Conservation (phyloP, 2,329 filamentous ascomycete genomes). For the Colletotrichum ledebouriae region DNA sequence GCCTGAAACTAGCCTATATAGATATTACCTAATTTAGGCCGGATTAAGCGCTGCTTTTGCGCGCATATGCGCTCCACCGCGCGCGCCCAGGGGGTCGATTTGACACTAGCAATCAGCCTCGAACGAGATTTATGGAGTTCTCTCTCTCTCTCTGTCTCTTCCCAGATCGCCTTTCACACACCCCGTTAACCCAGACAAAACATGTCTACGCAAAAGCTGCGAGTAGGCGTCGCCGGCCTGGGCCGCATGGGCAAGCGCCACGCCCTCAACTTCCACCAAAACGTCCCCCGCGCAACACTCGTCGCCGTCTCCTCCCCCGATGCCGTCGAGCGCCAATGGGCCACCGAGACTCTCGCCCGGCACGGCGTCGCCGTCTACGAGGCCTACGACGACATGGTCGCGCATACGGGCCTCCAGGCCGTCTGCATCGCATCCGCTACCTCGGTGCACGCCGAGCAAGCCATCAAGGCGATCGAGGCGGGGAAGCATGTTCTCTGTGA, state of each 20-base stretch:
- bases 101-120: too few relatives aligned
- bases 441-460: slow-evolving; percentile 69
- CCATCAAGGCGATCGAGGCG: slow-evolving; percentile 67
- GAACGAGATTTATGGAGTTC: background rate
- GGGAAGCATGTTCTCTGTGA: slow-evolving; percentile 71
- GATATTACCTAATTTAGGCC: too few relatives aligned
- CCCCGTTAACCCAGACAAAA: background rate
- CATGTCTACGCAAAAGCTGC: slow-evolving; percentile 50
- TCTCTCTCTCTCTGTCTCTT: background rate
- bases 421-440: slow-evolving; percentile 59
- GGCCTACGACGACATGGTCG: slow-evolving; percentile 62
- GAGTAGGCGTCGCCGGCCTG: slow-evolving; percentile 62
- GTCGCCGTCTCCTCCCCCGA: slow-evolving; percentile 64
- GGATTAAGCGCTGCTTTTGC: too few relatives aligned
- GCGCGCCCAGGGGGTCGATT: too few relatives aligned
- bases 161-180: background rate
- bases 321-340: slow-evolving; percentile 59
- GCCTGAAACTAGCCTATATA: too few relatives aligned
- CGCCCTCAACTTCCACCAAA: slow-evolving; percentile 61
- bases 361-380: slow-evolving; percentile 60
- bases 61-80: too few relatives aligned
- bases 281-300: slow-evolving; percentile 61
- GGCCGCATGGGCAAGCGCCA: slow-evolving; percentile 68
- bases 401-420: slow-evolving; percentile 53
- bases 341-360: slow-evolving; percentile 56